Percentiles rank a stretch among this genome's conserved stretches.
Evolutionary conservation across 2,329 filamentous ascomycete genomes (phyloP).

Genomic region (Arthrobotrys sinensis): DNA sequence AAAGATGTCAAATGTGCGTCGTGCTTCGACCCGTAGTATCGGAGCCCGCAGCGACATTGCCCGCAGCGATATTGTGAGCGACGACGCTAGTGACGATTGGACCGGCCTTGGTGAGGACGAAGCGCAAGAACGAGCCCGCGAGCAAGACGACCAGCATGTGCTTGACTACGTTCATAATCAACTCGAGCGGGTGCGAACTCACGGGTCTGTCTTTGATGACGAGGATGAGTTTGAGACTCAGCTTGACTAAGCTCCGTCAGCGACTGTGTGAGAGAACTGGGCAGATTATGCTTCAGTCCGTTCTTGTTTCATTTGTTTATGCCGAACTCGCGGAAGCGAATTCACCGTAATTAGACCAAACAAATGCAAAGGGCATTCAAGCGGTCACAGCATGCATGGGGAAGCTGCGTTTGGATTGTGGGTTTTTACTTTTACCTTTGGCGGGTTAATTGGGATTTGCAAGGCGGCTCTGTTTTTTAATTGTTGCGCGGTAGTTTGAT

Average conservation of each 20-base stretch:
- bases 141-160: constrained; percentile 79
- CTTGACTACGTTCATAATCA: constrained; percentile 87
- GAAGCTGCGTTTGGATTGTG: constrained; percentile 21
- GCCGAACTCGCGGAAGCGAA: not conserved
- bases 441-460: constrained; percentile 31
- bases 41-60: constrained; percentile 70
- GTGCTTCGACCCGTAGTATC: constrained; percentile 88
- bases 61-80: constrained; percentile 81
- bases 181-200: constrained; percentile 79
- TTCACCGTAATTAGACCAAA: not conserved
- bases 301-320: constrained; percentile 18
- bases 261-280: not conserved
- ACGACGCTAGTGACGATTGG: constrained; percentile 70
- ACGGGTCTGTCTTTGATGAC: constrained; percentile 70
- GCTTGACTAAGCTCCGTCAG: constrained; percentile 67
- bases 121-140: constrained; percentile 71
- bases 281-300: constrained; percentile 18
- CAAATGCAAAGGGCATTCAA: constrained; percentile 1
- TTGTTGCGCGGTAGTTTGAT: constrained; percentile 37
- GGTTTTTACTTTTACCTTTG: constrained; percentile 1
- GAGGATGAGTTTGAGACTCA: constrained; percentile 77
- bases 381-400: constrained; percentile 3
- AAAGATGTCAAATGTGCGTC: constrained; percentile 73
- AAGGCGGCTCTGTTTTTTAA: constrained; percentile 14
- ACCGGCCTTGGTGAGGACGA: constrained; percentile 71